Evolutionary conservation across 306 rosid species (phyloP).

Genomic region (Astragalus membranaceus): DNA sequence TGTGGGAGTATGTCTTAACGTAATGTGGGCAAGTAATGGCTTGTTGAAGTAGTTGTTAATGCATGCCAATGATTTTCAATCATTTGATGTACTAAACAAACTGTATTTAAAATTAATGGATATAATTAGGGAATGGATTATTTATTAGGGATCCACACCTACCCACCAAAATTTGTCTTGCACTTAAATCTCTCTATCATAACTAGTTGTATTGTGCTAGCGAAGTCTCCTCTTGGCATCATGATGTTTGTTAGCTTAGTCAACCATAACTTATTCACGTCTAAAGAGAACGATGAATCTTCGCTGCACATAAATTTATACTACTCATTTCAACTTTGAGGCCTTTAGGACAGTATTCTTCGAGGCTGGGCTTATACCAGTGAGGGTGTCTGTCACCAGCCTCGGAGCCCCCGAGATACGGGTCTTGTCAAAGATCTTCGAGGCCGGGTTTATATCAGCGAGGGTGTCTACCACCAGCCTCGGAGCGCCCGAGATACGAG

Average conservation of each 20-base stretch:
- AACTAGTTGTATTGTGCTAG: neutral
- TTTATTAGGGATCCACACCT: slow-evolving; percentile 24
- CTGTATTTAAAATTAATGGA: neutral
- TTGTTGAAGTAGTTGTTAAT: slow-evolving; percentile 23
- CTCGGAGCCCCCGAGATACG: too few relatives aligned
- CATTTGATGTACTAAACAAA: slow-evolving; percentile 35
- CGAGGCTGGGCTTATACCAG: too few relatives aligned
- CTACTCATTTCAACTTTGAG: neutral
- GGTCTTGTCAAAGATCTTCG: too few relatives aligned
- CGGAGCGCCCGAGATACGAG: too few relatives aligned
- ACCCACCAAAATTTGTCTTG: slow-evolving; percentile 41
- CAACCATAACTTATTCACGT: slow-evolving; percentile 16
- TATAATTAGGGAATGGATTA: slow-evolving; percentile 22
- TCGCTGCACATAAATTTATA: slow-evolving; percentile 4
- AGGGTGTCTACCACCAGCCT: too few relatives aligned
- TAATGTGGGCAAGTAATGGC: neutral
- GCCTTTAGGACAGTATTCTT: too few relatives aligned
- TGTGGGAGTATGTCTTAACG: neutral
- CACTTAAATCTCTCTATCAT: neutral
- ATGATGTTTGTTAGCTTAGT: slow-evolving; percentile 20
- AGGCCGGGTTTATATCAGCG: too few relatives aligned
- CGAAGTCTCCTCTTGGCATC: slow-evolving; percentile 20
- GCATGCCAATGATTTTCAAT: slow-evolving; percentile 50
- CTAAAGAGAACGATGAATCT: slow-evolving; percentile 22
- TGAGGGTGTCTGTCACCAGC: too few relatives aligned